Evolutionary conservation across 106 monocot species (phyloP), one percentile per base, ranked within the genome.

Genomic region (Gastrodia elata): DNA sequence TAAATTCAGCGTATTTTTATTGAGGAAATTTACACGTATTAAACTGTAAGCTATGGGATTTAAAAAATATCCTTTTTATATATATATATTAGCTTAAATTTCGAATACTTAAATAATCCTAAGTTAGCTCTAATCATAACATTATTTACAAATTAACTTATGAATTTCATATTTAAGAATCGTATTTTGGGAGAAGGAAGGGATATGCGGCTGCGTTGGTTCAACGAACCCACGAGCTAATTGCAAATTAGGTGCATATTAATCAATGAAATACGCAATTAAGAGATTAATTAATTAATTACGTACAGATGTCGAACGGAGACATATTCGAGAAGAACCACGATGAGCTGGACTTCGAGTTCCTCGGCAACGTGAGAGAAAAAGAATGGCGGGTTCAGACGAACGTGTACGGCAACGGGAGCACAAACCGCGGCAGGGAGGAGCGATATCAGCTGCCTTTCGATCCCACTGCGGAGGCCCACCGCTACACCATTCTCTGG

Each of bases 401-500:
- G 37, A 86, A 86, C 39, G 77, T 86, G 15, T 86, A 86, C 65
- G 86, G 86, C 65, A 86, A 86, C 26, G 86, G 86, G 8, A 83
- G 83, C 83, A 83, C 83, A 13, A 77, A 46, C n/a, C 82, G 82
- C 3, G 86, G 86, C 37, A 82, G 86, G 0, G 86, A 86, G 44
- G 86, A 86, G 68, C 77, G 86, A 0, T 86, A 86, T 68, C 46
- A 75, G 55, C 86, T 86, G 1, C 86, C 86, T 24, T 86, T 86
- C 46, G 83, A 86, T 55, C 86, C 86, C 65, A 83, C 83, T 8
- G 73, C 26, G 9, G 83, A 78, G 42, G 46, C 83, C 33, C 86
- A 86, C 67, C 86, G 80, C 6, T 86, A 86, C 74, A 83, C 86
- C 39, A 83, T 86, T 48, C 80, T 86, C 13, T 86, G 86, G 86